Base-by-base conservation (phyloP, 345 rosid species). In the Sisymbrium altissimum region DNA sequence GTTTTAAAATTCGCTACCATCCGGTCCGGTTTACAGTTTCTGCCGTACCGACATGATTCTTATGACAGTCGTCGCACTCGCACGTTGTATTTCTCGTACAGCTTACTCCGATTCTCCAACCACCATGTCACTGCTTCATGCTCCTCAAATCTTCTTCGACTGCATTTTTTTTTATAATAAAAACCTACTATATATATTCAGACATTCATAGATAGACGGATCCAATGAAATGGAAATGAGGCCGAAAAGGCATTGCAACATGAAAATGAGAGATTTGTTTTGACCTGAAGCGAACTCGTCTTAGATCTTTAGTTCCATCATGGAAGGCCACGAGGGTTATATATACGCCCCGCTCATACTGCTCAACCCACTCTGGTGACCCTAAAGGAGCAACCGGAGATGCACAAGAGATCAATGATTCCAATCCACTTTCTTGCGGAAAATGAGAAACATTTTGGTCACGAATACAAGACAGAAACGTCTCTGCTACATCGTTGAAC, bases 41-140 rank as follows among this genome's bases (percentile, higher is more conserved):
- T 27, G 3, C 29, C 52, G n/a, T 43, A 43, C 38, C 38, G 35
- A n/a, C 15, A 50, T 43, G 23, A 23, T 21, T 62, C 48, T 43
- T 39, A 6, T 14, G 35, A 14, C 7, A 29, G 5, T n/a, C 17
- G 33, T 4, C 88, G 83, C 15, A 92, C 92, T 4, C 88, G 83
- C 14, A 92, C 91, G 39, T 95, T 90, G 77, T 90, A 92, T 73
- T 74, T 82, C 75, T 88, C 92, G 30, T 90, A 87, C 68, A 92
- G 94, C 80, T 76, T 89, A 36, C 85, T 91, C 0, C 92, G 89
- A 71, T 90, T 90, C 80, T 92, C 97, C 32, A 92, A 92, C 98
- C 97, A 95, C 98, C 99, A 92, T 1, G 88, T 83, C 81, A 90
- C 96, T 1, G 94, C 99, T 80, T 95, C 91, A 45, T 95, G 96